These are phyloP conservation scores for Cyclocybe aegerita DNA, from an alignment of 768 basidiomycete species.

Conservation along the genomic window DNA sequence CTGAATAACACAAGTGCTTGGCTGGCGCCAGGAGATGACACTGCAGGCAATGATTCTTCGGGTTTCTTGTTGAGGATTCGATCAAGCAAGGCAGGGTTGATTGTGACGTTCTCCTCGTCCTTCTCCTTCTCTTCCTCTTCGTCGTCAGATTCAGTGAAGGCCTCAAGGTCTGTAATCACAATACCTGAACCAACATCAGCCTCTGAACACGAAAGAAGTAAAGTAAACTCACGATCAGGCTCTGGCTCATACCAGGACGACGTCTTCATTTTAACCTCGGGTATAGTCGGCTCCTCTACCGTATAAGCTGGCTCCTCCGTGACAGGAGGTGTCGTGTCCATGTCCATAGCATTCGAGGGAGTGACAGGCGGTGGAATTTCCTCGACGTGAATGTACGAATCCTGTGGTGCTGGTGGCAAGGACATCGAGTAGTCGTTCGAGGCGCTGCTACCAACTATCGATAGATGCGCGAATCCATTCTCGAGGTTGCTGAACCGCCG, in stretches of 20 bases:
- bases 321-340: constrained; percentile 10
- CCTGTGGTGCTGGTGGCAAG: constrained; percentile 3
- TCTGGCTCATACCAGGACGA: constrained; percentile 71
- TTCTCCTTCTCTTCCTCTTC: constrained; percentile 20
- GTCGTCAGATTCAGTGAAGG: constrained; percentile 45
- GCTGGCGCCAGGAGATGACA: constrained; percentile 23
- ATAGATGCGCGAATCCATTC: constrained; percentile 55
- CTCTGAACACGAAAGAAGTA: neutral
- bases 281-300: constrained; percentile 39
- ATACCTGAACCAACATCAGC: constrained; percentile 44
- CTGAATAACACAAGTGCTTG: constrained; percentile 59
- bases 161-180: constrained; percentile 59
- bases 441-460: constrained; percentile 21
- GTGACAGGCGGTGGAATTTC: constrained; percentile 1
- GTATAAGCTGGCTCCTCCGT: constrained; percentile 9
- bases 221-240: constrained; percentile 55
- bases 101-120: constrained; percentile 24
- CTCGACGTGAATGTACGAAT: constrained; percentile 6
- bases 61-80: constrained; percentile 37
- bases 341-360: constrained; percentile 11
- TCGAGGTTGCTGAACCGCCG: constrained; percentile 51
- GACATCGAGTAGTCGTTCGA: neutral
- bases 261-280: constrained; percentile 63
- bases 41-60: constrained; percentile 9
- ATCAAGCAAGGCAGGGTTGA: constrained; percentile 46